Percentiles rank a stretch among this genome's conserved stretches.
Evolutionary conservation across 108 stramenopile species (phyloP).

Genomic region (Nitzschia inconspicua): DNA sequence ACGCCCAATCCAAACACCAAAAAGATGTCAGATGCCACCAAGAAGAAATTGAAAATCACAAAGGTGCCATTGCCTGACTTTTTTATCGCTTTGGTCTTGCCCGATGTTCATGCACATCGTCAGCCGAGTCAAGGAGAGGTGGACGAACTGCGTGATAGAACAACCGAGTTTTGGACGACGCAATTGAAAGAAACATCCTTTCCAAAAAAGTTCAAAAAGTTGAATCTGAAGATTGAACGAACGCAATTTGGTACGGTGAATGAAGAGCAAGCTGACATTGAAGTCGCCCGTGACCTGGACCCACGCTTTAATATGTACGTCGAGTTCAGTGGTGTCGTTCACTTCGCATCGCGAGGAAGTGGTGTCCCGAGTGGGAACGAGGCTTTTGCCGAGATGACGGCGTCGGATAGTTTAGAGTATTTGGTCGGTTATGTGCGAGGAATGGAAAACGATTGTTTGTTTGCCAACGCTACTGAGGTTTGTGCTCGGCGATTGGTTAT

Average conservation of each 20-base stretch:
- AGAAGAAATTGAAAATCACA: too few relatives aligned
- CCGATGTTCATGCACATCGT: conserved; percentile 4
- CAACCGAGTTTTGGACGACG: conserved; percentile 12
- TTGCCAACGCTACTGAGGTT: conserved; percentile 11
- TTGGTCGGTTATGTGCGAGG: conserved; percentile 10
- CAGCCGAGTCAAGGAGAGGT: conserved; percentile 2
- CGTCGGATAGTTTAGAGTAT: conserved; percentile 18
- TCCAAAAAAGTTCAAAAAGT: conserved; percentile 4
- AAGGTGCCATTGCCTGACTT: conserved; percentile 22
- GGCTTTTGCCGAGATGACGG: conserved; percentile 13
- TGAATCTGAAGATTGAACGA: background rate
- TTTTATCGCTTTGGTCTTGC: conserved; percentile 15
- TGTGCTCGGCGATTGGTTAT: conserved; percentile 1
- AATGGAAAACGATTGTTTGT: conserved; percentile 1
- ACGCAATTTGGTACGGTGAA: background rate
- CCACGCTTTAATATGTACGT: conserved; percentile 12
- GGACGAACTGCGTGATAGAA: conserved; percentile 6
- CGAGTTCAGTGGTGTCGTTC: conserved; percentile 3
- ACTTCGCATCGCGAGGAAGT: background rate
- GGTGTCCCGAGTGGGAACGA: background rate
- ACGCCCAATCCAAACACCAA: too few relatives aligned
- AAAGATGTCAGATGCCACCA: too few relatives aligned
- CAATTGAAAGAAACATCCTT: background rate
- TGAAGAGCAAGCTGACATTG: too few relatives aligned
- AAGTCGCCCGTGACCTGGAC: conserved; percentile 1